Conservation (phyloP, 805 yeast species). For the Candida nanaspora region DNA sequence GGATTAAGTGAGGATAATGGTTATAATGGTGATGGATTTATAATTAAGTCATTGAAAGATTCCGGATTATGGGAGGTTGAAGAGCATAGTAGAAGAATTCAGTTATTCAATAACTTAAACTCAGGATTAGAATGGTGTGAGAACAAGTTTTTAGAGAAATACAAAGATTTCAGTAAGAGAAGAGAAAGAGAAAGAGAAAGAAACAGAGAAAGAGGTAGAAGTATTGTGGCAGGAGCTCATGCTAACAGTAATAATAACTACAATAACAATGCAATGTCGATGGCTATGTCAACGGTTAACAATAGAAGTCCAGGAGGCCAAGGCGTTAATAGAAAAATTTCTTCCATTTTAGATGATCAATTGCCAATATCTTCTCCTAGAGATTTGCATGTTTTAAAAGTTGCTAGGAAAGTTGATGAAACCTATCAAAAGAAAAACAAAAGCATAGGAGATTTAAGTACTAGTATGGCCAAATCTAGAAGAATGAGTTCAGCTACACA, state of each 20-base stretch:
- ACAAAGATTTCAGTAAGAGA: constrained; percentile 29
- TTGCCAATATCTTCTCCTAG: constrained; percentile 41
- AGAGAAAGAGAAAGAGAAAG: constrained; percentile 3
- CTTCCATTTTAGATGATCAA: neutral
- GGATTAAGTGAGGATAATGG: constrained; percentile 53
- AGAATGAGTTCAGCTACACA: constrained; percentile 6
- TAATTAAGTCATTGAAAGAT: constrained; percentile 66
- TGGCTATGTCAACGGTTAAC: neutral
- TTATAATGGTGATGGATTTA: constrained; percentile 32
- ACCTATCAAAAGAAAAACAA: constrained; percentile 23
- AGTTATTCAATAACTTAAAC: constrained; percentile 72
- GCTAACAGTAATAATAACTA: neutral
- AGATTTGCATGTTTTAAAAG: constrained; percentile 43
- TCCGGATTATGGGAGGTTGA: constrained; percentile 71
- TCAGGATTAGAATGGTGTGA: constrained; percentile 96
- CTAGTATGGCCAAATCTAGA: neutral
- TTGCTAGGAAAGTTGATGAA: constrained; percentile 40
- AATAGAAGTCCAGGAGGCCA: neutral
- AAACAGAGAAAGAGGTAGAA: constrained; percentile 9
- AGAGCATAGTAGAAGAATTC: constrained; percentile 37
- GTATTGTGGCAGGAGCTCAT: constrained; percentile 1
- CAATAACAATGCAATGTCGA: neutral
- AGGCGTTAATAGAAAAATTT: neutral
- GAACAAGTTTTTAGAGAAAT: constrained; percentile 69
- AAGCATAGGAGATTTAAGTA: constrained; percentile 5